Evolutionary conservation across 257 asterid genomes (phyloP), one percentile per base, ranked within the genome.

Genomic region (Jacaranda mimosifolia): DNA sequence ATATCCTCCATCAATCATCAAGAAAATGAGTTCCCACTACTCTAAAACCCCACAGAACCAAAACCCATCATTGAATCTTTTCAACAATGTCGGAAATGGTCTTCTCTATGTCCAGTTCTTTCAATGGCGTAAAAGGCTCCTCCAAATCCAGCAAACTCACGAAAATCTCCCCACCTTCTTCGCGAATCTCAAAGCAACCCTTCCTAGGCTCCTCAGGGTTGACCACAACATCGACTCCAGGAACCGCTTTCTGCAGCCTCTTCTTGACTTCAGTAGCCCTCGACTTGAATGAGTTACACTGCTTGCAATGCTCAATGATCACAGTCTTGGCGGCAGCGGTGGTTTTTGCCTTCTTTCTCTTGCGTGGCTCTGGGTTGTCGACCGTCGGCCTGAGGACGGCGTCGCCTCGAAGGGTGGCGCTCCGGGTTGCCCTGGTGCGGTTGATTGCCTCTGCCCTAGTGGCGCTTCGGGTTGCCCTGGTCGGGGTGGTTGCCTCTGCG

Each of bases 221-320:
- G 75, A 88, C 35, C 56, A 83, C 76, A n/a, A 88, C 87, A 9
- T 76, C 79, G 32, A 88, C 70, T 2, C 72, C 89, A 15, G 40
- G 18, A 13, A 86, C 58, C 5, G 59, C 87, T 10, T 83, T 69
- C 80, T 88, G 84, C 80, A 88, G 56, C 70, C 83, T 89, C 4
- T 66, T 71, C 70, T 82, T 84, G 42, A 86, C 86, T 21, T 66
- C 62, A 7, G 52, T 38, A 68, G 92, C 92, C 70, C 85, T 74
- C 9, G n/a, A 79, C 84, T 83, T 84, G 81, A 86, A 88, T 21
- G 62, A 45, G 5, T 3, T 78, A 17, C 80, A 66, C 83, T 88
- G 84, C 43, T 58, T 81, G 68, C 89, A 86, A 52, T 86, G 81
- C 83, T 74, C 78, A 40, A 74, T 62, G 63, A 74, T 62, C 35